Evolutionary conservation across 257 asterid genomes (phyloP).

Genomic region (Thymus mandschuricus): DNA sequence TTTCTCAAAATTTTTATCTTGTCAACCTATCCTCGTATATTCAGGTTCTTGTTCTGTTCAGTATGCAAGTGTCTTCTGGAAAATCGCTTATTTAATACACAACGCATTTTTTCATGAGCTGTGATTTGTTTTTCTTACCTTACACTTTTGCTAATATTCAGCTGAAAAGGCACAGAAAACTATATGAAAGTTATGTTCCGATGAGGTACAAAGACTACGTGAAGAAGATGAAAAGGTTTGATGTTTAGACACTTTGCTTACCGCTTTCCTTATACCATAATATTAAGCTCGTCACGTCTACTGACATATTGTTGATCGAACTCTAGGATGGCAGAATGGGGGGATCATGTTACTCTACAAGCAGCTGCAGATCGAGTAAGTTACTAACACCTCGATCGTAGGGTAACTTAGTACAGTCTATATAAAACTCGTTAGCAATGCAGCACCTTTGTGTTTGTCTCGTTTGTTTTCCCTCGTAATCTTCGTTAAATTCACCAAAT

Average conservation of each 20-base stretch:
- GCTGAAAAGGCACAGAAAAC: conserved; percentile 71
- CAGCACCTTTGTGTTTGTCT: background rate
- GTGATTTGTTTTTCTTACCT: conserved; percentile 10
- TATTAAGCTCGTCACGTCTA: background rate
- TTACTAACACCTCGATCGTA: conserved; percentile 26
- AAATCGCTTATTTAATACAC: background rate
- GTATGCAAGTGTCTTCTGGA: background rate
- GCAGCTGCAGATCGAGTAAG: conserved; percentile 97
- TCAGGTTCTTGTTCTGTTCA: background rate
- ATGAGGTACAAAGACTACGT: conserved; percentile 80
- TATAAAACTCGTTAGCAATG: background rate
- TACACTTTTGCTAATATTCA: conserved; percentile 44
- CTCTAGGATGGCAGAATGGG: conserved; percentile 89
- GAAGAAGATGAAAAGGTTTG: conserved; percentile 86
- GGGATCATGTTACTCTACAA: conserved; percentile 97
- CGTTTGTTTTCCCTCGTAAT: background rate
- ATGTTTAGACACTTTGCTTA: conserved; percentile 13
- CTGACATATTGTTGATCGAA: conserved; percentile 32
- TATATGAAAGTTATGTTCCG: conserved; percentile 91
- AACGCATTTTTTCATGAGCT: background rate
- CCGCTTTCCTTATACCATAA: background rate
- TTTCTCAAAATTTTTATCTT: background rate
- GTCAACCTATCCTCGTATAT: too few relatives aligned
- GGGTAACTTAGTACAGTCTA: background rate
- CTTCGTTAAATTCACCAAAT: background rate